phyloP scores from a whole-genome alignment of 1,284 basidiomycete species.

The Vanrija sp. region DNA sequence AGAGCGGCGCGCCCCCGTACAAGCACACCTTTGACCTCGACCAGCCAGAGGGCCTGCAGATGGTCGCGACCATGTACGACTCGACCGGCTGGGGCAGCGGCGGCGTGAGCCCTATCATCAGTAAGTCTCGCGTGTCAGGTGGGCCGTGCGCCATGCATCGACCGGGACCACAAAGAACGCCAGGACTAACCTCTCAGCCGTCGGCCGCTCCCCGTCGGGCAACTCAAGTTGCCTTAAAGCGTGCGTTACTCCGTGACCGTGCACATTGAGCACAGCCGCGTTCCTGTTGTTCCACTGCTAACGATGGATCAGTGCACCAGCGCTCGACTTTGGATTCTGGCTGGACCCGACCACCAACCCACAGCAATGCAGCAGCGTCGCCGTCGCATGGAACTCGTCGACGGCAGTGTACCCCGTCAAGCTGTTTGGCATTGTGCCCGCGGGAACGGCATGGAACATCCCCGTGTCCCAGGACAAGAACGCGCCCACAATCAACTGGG shows the following conservation, averaged over 20 bases:
- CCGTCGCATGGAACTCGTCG: conserved; percentile 27
- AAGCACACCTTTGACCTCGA: conserved; percentile 27
- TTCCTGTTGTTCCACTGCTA: no score
- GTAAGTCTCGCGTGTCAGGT: conserved; percentile 17
- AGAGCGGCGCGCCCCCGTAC: conserved; percentile 15
- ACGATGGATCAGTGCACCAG: no score
- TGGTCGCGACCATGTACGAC: conserved; percentile 40
- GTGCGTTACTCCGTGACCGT: no score
- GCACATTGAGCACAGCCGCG: no score
- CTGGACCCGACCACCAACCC: conserved; percentile 27
- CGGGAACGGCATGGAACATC: conserved; percentile 34
- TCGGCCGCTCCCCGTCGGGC: no score
- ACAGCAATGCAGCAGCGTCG: conserved; percentile 27
- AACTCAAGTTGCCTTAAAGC: no score
- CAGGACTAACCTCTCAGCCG: no score
- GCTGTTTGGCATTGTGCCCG: conserved; percentile 38
- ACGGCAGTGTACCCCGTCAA: conserved; percentile 31
- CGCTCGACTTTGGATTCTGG: conserved; percentile 38
- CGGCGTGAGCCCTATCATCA: conserved; percentile 35
- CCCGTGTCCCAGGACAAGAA: conserved; percentile 17
- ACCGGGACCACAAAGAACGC: no score
- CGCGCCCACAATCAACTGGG: conserved; percentile 22
- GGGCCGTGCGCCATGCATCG: neutral
- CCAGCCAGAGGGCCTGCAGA: conserved; percentile 33
- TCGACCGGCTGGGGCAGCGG: conserved; percentile 36